Conservation (phyloP, 495 filamentous ascomycete genomes). For the Hyphodiscus hymeniophilus region DNA sequence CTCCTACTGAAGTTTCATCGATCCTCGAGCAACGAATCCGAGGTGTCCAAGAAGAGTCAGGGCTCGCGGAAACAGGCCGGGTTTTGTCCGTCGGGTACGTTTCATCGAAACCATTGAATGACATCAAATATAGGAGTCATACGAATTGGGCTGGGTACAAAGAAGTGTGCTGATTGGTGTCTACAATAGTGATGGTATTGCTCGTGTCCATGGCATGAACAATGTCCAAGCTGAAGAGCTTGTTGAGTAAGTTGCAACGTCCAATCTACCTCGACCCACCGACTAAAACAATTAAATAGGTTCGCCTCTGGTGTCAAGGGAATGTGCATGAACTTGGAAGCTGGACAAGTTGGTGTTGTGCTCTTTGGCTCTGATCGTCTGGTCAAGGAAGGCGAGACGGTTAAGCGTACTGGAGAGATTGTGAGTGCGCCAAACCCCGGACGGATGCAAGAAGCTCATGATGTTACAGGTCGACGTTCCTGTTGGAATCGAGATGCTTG, state of each 20-base stretch:
- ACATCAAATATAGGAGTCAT: constrained; percentile 13
- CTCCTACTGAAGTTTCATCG: constrained; percentile 96
- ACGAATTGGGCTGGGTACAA: not conserved
- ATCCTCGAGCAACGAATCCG: constrained; percentile 98
- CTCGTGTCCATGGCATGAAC: constrained; percentile 98
- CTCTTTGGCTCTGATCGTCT: constrained; percentile 99
- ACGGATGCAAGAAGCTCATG: constrained; percentile 13
- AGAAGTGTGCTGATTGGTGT: constrained; percentile 9
- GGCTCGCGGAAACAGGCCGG: constrained; percentile 95
- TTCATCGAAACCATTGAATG: constrained; percentile 9
- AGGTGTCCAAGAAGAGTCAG: constrained; percentile 92
- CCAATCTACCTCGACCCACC: not conserved
- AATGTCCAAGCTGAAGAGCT: constrained; percentile 99
- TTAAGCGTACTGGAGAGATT: constrained; percentile 99
- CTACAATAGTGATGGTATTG: constrained; percentile 90
- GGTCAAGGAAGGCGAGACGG: constrained; percentile 98
- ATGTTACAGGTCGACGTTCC: constrained; percentile 81
- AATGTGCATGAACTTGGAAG: constrained; percentile 99
- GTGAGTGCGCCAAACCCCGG: constrained; percentile 45
- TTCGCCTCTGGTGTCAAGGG: constrained; percentile 99
- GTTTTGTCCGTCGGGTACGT: constrained; percentile 99
- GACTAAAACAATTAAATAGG: constrained; percentile 37
- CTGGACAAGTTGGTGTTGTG: constrained; percentile 99
- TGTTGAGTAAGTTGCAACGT: constrained; percentile 75
- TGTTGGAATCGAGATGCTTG: constrained; percentile 85